Percentiles rank a stretch among this genome's conserved stretches.
These are phyloP conservation scores for Lathyrus sativus DNA, from an alignment of 306 rosid genomes.

Conservation along the genomic window DNA sequence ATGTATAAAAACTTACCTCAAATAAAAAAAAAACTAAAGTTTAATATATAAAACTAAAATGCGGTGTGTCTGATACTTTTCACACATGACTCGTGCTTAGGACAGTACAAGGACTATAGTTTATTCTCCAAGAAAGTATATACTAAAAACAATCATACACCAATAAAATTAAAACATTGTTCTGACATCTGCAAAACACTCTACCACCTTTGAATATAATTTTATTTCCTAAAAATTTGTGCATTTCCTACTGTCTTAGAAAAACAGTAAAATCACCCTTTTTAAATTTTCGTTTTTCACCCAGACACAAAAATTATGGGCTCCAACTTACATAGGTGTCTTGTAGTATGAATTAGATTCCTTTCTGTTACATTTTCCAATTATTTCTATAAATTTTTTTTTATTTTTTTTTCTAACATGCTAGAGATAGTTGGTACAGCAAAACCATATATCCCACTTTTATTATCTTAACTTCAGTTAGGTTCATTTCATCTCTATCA, in stretches of 20 bases:
- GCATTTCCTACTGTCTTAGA: neutral
- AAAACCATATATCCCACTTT: conserved; percentile 20
- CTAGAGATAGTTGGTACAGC: neutral
- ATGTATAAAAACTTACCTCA: neutral
- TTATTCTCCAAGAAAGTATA: neutral
- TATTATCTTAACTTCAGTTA: neutral
- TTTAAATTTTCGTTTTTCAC: neutral
- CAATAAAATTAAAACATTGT: neutral
- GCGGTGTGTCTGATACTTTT: neutral
- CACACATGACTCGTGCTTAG: conserved; percentile 25
- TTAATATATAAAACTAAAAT: neutral
- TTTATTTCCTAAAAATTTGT: conserved; percentile 13
- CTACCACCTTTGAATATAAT: neutral
- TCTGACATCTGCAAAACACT: neutral
- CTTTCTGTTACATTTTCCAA: conserved; percentile 4
- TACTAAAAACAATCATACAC: conserved; percentile 5
- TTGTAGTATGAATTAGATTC: conserved; percentile 1
- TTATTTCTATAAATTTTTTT: neutral
- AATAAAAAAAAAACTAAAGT: neutral
- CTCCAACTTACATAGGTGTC: neutral
- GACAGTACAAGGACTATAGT: neutral
- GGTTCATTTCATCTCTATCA: conserved; percentile 4
- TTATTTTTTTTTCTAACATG: neutral
- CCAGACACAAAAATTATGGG: neutral
- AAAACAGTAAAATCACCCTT: too few relatives aligned